A percentile compares a stretch with the other conserved stretches of the same genome.
Evolutionary conservation across 768 basidiomycete species (phyloP).

Genomic region (Calocybe indica): DNA sequence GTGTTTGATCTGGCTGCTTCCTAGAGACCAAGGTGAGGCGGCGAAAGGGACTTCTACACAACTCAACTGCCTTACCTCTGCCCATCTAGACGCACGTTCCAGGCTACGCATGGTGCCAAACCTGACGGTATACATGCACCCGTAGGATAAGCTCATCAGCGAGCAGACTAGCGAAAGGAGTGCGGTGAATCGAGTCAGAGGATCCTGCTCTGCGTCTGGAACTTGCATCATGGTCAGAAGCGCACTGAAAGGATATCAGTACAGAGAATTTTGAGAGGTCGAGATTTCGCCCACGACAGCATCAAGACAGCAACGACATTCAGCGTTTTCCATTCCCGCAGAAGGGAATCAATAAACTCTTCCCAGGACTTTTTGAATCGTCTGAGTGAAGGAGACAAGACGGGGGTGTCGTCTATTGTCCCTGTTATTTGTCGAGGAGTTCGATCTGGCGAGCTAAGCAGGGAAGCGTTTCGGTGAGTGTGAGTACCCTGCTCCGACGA

Average conservation of each 20-base stretch:
- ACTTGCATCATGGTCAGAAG: constrained; percentile 66
- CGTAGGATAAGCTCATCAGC: constrained; percentile 65
- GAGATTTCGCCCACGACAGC: constrained; percentile 29
- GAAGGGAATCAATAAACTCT: constrained; percentile 57
- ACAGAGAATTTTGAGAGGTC: background rate
- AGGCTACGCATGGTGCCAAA: constrained; percentile 70
- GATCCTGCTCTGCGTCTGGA: constrained; percentile 43
- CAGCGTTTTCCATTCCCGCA: constrained; percentile 68
- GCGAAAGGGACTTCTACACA: constrained; percentile 40
- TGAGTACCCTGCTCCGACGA: too few species aligned
- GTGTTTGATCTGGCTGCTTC: constrained; percentile 12
- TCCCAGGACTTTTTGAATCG: constrained; percentile 41
- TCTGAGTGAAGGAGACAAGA: too few species aligned
- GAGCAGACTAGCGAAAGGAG: constrained; percentile 62
- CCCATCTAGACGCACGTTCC: constrained; percentile 66
- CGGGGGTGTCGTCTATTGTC: too few species aligned
- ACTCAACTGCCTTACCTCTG: constrained; percentile 43
- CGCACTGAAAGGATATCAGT: constrained; percentile 32
- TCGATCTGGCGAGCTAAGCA: too few species aligned
- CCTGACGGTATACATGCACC: constrained; percentile 70
- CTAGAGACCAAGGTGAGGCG: background rate
- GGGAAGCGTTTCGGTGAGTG: too few species aligned
- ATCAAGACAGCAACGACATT: constrained; percentile 69
- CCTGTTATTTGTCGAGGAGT: too few species aligned
- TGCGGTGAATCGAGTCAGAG: constrained; percentile 54